Evolutionary conservation across 495 filamentous ascomycete genomes (phyloP).

Genomic region (Talaromyces borbonicus): DNA sequence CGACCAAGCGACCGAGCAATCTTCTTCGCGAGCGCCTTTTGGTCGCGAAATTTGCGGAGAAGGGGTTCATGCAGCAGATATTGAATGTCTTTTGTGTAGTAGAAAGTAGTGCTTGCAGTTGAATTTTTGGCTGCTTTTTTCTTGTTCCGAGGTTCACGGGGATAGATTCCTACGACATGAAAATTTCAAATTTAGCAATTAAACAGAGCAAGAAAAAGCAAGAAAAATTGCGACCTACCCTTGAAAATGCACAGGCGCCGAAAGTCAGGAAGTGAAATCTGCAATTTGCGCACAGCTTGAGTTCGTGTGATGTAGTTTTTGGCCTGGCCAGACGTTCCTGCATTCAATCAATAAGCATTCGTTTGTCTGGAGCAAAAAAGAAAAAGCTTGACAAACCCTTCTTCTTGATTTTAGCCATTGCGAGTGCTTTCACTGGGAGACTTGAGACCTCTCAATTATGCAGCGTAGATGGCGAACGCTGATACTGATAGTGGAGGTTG

Average conservation of each 20-base stretch:
- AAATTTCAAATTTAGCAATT: not conserved
- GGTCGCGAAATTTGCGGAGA: conserved; percentile 91
- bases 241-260: conserved; percentile 98
- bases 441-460: conserved; percentile 14
- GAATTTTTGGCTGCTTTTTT: conserved; percentile 91
- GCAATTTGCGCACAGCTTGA: conserved; percentile 92
- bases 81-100: conserved; percentile 98
- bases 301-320: conserved; percentile 98
- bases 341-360: conserved; percentile 10
- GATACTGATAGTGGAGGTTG: conserved; percentile 10
- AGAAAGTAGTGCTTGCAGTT: conserved; percentile 88
- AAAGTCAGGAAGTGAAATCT: conserved; percentile 94
- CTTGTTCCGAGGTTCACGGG: conserved; percentile 88
- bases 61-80: conserved; percentile 95
- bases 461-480: conserved; percentile 5
- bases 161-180: conserved; percentile 65
- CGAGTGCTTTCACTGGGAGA: conserved; percentile 7
- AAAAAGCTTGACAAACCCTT: conserved; percentile 48
- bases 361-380: conserved; percentile 5
- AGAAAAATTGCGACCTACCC: conserved; percentile 32
- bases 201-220: not conserved
- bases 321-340: conserved; percentile 80
- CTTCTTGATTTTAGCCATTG: conserved; percentile 85
- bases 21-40: conserved; percentile 94
- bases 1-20: conserved; percentile 83